Evolutionary conservation across 2,329 filamentous ascomycete genomes (phyloP), one percentile per base, ranked within the genome.

Genomic region (Diaporthe citri): DNA sequence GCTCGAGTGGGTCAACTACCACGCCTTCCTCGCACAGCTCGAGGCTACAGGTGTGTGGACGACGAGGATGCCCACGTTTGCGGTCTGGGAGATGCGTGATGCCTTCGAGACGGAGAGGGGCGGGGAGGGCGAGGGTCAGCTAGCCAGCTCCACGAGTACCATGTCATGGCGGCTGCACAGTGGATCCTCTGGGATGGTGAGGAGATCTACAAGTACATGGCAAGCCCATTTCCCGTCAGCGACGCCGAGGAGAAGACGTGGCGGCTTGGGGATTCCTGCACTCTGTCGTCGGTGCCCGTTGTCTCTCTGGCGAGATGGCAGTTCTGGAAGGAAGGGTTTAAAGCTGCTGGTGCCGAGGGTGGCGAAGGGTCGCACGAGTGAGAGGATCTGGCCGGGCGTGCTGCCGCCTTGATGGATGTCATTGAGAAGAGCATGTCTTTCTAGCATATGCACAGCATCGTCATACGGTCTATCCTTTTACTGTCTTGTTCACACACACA

Each of bases 381-480:
- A 6, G 43, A 62, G 39, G 39, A 62, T 4, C 36, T 62, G 36
- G n/a, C 57, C 25, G 15, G 7, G 39, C 13, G 57, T 13, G 57
- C 57, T 43, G 57, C 57, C 1, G n/a, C 2, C 3, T 20, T 62
- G 57, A 62, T 62, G 57, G 39, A 28, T 43, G 4, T 6, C n/a
- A 62, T 62, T 6, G 57, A 62, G 57, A 62, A 43, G n/a, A 43
- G 13, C 57, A 20, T 62, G 39, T 62, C 57, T 28, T 62, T 62
- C 39, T 62, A 62, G 39, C 1, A 41, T 2, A n/a, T 20, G 13
- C 7, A 17, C 10, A 20, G 7, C 3, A 41, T 28, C n/a, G 7
- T 12, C 13, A 20, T 10, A 28, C 25, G 13, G 36, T 36, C n/a
- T 43, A 22, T 59, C 31, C 8, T 13, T 17, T 20, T n/a, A 59